Conservation (phyloP, 2,329 filamentous ascomycete species). For the Akanthomyces dipterigenus region DNA sequence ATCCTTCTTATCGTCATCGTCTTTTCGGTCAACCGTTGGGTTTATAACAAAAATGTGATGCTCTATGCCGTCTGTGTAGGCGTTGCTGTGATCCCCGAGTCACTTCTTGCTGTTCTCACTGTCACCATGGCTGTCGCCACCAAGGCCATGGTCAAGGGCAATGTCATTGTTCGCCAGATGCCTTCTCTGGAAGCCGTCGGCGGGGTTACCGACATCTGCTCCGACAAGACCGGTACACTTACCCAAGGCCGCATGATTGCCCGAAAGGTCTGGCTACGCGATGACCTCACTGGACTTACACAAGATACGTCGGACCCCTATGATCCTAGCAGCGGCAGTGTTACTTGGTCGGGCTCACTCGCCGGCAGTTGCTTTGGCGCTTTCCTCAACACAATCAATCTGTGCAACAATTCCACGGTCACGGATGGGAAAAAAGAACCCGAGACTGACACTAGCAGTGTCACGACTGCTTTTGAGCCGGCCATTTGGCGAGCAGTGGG, state of each 20-base stretch:
- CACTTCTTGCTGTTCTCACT: conserved; percentile 62
- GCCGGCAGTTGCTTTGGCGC: conserved; percentile 34
- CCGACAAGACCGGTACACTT: conserved; percentile 63
- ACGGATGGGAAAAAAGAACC: conserved; percentile 40
- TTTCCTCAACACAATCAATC: conserved; percentile 49
- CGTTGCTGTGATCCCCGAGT: conserved; percentile 59
- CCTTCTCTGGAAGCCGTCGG: conserved; percentile 60
- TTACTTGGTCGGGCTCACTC: conserved; percentile 37
- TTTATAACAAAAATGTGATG: conserved; percentile 47
- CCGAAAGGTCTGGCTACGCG: conserved; percentile 54
- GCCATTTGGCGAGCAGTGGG: conserved; percentile 53
- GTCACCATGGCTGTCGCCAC: conserved; percentile 64
- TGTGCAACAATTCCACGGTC: conserved; percentile 55
- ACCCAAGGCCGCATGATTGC: conserved; percentile 62
- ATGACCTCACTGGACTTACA: conserved; percentile 45
- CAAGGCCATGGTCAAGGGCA: conserved; percentile 56
- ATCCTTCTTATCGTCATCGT: conserved; percentile 55
- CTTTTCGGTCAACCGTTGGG: conserved; percentile 52
- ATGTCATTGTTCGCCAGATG: conserved; percentile 61
- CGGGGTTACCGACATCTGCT: conserved; percentile 64
- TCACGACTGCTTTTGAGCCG: conserved; percentile 37
- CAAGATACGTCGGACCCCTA: conserved; percentile 51
- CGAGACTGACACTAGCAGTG: conserved; percentile 40
- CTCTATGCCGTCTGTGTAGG: conserved; percentile 56
- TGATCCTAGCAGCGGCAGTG: conserved; percentile 51